Evolutionary conservation across 225 moss, liverwort and hornwort genomes (phyloP), one percentile per base, ranked within the genome.

Genomic region (Physcomitrellopsis africana): DNA sequence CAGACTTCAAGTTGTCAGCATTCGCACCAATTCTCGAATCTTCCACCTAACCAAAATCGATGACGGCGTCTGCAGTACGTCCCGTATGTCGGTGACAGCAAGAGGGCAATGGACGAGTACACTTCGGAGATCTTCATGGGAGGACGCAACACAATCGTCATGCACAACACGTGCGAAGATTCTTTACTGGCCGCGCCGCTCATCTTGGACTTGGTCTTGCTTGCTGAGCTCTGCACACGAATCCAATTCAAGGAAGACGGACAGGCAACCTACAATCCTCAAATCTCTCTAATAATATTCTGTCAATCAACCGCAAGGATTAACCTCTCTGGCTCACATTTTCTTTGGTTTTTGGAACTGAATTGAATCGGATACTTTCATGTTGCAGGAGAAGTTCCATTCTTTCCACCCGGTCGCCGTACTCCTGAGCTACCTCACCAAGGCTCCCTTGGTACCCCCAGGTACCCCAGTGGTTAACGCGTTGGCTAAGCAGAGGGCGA

Each of bases 91-190:
- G 97, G 81, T 54, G 97, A 99, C 79, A 99, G 97, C 80, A 95
- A 99, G 78, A 83, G 97, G 26, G 97, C 97, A 1, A 99, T 99
- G 97, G 97, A 99, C 61, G 97, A 99, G 46, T 99, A 99, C 69
- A 94, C 97, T 0, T 99, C 97, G 14, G 97, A 99, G 75, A 99
- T 99, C 12, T 99, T 99, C 76, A 99, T 99, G 97, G 97, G 97
- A 63, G 97, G 97, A 41, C 92, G 89, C 71, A 97, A 93, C 72
- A 97, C 97, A 0, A 97, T 97, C 0, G 95, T 90, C 22, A 89
- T 99, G 82, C 97, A 93, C 81, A 99, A 99, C 76, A 99, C 97
- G 7, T 99, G 97, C 27, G 94, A 99, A 70, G 97, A 99, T 14
- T 99, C 94, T 0, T 75, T 99, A 70, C 64, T 99, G 45, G 95